These are phyloP conservation scores for Phalaenopsis aphrodite DNA, from an alignment of 106 monocot species.

Conservation along the genomic window DNA sequence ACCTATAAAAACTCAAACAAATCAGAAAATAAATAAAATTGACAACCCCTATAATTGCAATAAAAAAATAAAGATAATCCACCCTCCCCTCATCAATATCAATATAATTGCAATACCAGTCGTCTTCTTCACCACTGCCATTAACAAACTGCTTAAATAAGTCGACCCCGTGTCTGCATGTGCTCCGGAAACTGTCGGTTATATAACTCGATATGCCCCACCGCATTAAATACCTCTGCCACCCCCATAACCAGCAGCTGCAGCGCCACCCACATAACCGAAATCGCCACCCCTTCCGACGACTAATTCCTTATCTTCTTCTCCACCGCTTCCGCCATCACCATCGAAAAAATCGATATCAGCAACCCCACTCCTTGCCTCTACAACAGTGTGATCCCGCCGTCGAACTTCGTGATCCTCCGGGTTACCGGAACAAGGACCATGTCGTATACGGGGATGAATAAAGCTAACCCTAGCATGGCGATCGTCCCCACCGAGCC, in stretches of 20 bases:
- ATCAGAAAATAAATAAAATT: neutral
- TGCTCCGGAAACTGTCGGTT: constrained; percentile 5
- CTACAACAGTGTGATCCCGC: constrained; percentile 13
- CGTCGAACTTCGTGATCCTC: constrained; percentile 15
- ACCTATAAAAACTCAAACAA: neutral
- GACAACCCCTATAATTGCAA: neutral
- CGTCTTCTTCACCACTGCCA: neutral
- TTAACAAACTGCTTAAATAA: neutral
- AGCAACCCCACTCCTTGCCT: neutral
- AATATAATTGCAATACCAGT: too few species aligned
- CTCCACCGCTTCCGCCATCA: neutral
- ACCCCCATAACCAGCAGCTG: neutral
- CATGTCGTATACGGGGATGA: constrained; percentile 22
- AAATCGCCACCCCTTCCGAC: neutral
- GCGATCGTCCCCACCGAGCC: constrained; percentile 25
- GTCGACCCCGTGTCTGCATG: neutral
- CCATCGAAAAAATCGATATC: neutral
- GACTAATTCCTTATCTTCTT: neutral
- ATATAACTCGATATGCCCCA: constrained; percentile 6
- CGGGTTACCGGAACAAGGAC: constrained; percentile 20
- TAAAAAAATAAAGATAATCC: constrained; percentile 4
- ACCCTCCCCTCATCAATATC: neutral
- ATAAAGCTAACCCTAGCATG: constrained; percentile 20
- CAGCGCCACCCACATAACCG: neutral
- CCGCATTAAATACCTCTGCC: neutral